Evolutionary conservation across 169 alveolate genomes (phyloP), one percentile per base, ranked within the genome.

Genomic region (Eimeria brunetti): DNA sequence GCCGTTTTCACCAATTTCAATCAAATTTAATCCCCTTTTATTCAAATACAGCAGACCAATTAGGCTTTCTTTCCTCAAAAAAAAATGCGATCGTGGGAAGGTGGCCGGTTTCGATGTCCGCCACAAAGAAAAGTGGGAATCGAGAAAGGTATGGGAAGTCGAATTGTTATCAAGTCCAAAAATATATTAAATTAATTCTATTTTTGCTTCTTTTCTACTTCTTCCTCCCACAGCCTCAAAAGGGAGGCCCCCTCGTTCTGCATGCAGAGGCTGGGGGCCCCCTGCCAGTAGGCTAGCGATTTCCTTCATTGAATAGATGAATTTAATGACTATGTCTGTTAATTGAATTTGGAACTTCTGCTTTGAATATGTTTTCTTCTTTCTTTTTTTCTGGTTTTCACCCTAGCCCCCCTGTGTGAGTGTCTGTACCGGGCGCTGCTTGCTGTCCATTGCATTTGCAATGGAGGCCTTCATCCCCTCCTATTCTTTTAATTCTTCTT

Each of bases 231-330:
- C 73, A 62, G 14, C 27, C 73, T 62, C n/a, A 7, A 16, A 16
- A 7, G 9, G 12, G 16, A 73, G 1, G 16, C 51, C 51, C 56
- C 12, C n/a, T 51, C 18, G 6, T 41, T 9, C n/a, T 73, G 83
- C 83, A 73, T 73, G 83, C 83, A 24, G 49, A 64, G 76, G 78
- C 38, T 36, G 83, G 83, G 81, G 81, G 83, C 83, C 83, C 83
- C 49, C 53, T 11, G 83, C 80, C 80, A 30, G 64, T 56, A 9
- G 18, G 64, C 64, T 9, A 18, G 64, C 24, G 64, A 9, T 18
- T 18, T 18, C 73, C 27, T 22, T 16, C 73, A 62, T 62, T 62
- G 73, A 8, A 62, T 62, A 6, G 27, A 16, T 62, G 73, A 51
- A 4, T 62, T 16, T 27, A 12, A 27, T 5, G 14, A 27, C 12